Evolutionary conservation across 768 basidiomycete genomes (phyloP).

Genomic region (Hericium erinaceus): DNA sequence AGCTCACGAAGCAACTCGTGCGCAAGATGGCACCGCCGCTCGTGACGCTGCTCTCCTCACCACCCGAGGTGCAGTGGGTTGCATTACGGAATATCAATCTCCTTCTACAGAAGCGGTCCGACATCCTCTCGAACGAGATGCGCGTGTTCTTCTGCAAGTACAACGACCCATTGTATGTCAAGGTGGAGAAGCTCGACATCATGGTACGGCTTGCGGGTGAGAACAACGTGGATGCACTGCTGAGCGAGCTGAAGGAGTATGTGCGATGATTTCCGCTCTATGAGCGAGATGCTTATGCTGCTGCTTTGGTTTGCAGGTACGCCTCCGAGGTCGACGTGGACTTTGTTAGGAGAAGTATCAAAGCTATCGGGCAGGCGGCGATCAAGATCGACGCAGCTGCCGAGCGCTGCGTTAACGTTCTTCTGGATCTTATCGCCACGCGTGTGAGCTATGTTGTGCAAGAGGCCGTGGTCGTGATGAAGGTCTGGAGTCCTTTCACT

Average conservation of each 20-base stretch:
- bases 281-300: neutral
- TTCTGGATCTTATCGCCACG: constrained; percentile 87
- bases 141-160: constrained; percentile 99
- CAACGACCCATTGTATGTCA: constrained; percentile 98
- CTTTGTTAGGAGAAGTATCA: constrained; percentile 90
- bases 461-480: constrained; percentile 98
- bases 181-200: constrained; percentile 96
- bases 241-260: constrained; percentile 94
- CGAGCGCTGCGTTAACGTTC: constrained; percentile 89
- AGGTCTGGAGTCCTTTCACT: constrained; percentile 39
- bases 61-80: constrained; percentile 98
- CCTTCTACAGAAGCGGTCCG: constrained; percentile 85
- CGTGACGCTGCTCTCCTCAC: constrained; percentile 91
- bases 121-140: constrained; percentile 92
- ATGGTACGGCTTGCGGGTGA: constrained; percentile 92
- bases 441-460: constrained; percentile 96
- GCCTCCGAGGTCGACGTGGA: constrained; percentile 97
- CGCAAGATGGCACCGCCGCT: constrained; percentile 97
- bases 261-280: constrained; percentile 18
- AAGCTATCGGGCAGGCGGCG: constrained; percentile 93
- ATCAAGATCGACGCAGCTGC: constrained; percentile 91
- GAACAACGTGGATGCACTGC: constrained; percentile 85
- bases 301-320: constrained; percentile 45
- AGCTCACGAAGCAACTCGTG: constrained; percentile 74
- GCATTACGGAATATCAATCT: constrained; percentile 95